These are phyloP conservation scores for Talaromyces thailandensis DNA, from an alignment of 495 filamentous ascomycete genomes.

Conservation along the genomic window DNA sequence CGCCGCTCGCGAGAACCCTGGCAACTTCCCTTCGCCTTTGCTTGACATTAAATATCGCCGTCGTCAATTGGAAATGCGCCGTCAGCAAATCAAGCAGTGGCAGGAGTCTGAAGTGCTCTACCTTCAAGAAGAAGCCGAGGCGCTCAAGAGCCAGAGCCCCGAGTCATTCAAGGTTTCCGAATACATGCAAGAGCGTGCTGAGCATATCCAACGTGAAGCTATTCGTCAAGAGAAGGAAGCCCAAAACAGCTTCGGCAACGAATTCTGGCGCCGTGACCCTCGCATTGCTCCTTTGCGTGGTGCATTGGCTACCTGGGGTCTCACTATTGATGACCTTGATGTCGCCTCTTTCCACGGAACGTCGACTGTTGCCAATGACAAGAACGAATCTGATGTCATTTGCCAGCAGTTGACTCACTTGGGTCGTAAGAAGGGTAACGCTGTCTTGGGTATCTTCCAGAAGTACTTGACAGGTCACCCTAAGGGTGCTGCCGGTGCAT, in stretches of 20 bases:
- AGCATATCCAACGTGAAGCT: constrained; percentile 84
- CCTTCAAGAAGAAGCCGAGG: constrained; percentile 80
- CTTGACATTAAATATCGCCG: constrained; percentile 95
- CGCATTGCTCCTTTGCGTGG: constrained; percentile 92
- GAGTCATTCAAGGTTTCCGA: constrained; percentile 65
- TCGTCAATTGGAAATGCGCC: constrained; percentile 85
- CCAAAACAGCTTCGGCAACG: constrained; percentile 84
- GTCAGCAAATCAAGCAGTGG: constrained; percentile 88
- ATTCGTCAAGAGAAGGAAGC: constrained; percentile 85
- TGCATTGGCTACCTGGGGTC: constrained; percentile 91
- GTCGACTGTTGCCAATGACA: constrained; percentile 97
- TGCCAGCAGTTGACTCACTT: constrained; percentile 95
- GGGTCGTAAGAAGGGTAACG: constrained; percentile 91
- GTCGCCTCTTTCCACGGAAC: constrained; percentile 99
- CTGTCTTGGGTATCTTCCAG: constrained; percentile 95
- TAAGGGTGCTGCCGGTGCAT: constrained; percentile 97
- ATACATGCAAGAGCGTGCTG: constrained; percentile 76
- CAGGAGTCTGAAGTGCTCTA: constrained; percentile 91
- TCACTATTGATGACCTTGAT: constrained; percentile 91
- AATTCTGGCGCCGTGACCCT: constrained; percentile 94
- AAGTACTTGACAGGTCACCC: constrained; percentile 98
- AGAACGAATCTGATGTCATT: constrained; percentile 97
- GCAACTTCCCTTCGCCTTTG: constrained; percentile 89
- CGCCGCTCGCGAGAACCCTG: constrained; percentile 82
- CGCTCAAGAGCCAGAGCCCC: constrained; percentile 72